Evolutionary conservation across 768 basidiomycete species (phyloP).

Genomic region (Tylopilus felleus): DNA sequence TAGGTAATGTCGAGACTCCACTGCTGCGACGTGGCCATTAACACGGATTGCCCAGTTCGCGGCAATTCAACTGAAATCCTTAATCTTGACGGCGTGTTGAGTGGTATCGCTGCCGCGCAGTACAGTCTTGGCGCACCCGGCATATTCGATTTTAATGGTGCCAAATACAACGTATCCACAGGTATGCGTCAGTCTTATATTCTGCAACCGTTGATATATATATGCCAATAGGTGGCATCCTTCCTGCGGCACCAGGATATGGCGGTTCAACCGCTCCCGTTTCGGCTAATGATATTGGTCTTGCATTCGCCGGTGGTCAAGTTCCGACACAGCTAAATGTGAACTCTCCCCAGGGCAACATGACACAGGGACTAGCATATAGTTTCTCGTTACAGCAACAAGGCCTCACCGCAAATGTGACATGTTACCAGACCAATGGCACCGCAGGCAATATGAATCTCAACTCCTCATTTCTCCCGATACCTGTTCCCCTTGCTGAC

Average conservation of each 20-base stretch:
- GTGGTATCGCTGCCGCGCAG: constrained; percentile 15
- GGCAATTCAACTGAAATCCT: constrained; percentile 13
- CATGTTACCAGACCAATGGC: not conserved
- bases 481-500: not conserved
- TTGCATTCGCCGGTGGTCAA: not conserved
- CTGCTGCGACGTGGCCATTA: not conserved
- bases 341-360: not conserved
- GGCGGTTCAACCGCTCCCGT: not conserved
- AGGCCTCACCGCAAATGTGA: constrained; percentile 18
- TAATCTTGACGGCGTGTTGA: constrained; percentile 5
- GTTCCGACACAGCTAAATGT: constrained; percentile 1
- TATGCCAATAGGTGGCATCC: constrained; percentile 6
- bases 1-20: not conserved
- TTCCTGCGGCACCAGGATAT: not conserved
- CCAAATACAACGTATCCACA: constrained; percentile 14
- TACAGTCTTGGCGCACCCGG: constrained; percentile 6
- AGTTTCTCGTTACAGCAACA: constrained; percentile 12
- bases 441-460: not conserved
- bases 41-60: constrained; percentile 1
- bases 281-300: not conserved
- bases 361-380: not conserved
- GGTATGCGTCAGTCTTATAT: not conserved
- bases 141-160: constrained; percentile 15
- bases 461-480: not conserved
- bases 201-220: not conserved